Evolutionary conservation across 805 yeast genomes (phyloP).

Genomic region (Nakazawaea sp.): DNA sequence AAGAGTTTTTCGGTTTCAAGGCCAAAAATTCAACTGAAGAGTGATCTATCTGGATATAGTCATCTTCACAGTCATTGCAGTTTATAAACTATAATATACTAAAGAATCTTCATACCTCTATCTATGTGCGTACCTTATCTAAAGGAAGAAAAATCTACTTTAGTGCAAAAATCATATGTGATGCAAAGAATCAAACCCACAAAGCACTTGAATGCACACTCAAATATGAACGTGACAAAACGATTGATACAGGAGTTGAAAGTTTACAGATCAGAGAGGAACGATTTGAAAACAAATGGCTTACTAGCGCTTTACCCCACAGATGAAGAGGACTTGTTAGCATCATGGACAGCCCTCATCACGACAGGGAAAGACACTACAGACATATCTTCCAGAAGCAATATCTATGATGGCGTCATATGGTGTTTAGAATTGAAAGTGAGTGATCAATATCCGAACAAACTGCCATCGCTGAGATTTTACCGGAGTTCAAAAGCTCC

Average conservation of each 20-base stretch:
- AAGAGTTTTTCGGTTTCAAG: conserved; percentile 26
- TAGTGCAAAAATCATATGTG: too few species aligned
- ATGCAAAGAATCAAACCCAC: too few species aligned
- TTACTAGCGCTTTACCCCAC: conserved; percentile 38
- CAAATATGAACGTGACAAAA: conserved; percentile 13
- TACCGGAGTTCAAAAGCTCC: background rate
- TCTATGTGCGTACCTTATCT: too few species aligned
- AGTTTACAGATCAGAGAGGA: conserved; percentile 22
- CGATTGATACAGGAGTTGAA: conserved; percentile 30
- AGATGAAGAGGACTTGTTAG: conserved; percentile 34
- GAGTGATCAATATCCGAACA: conserved; percentile 44
- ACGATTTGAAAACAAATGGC: conserved; percentile 16
- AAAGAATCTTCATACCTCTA: too few species aligned
- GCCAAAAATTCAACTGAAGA: too few species aligned
- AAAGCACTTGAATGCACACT: too few species aligned
- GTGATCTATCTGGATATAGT: too few species aligned
- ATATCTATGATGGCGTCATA: conserved; percentile 37
- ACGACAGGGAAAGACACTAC: conserved; percentile 42
- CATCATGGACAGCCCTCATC: background rate
- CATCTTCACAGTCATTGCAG: too few species aligned
- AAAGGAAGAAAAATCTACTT: too few species aligned
- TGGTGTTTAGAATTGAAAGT: conserved; percentile 45
- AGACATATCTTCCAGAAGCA: conserved; percentile 30
- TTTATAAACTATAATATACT: too few species aligned
- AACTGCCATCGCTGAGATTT: conserved; percentile 53